Conservation (phyloP, 202 grass and related monocot species). For the Elaeis oleifera region DNA sequence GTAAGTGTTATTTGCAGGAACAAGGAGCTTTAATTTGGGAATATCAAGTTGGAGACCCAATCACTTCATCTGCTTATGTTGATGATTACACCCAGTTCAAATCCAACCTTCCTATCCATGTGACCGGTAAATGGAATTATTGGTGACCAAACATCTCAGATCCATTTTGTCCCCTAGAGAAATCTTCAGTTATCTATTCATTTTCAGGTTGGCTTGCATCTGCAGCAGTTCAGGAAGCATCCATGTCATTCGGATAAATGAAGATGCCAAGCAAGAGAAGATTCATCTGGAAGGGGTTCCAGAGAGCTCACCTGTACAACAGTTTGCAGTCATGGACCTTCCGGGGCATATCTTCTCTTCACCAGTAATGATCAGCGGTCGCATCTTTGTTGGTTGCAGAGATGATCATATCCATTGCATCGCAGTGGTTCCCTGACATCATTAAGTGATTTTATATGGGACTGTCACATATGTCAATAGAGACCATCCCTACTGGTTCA, state of each 20-base stretch:
- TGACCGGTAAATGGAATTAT: conserved; percentile 45
- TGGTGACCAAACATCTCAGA: not conserved
- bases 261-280: conserved; percentile 25
- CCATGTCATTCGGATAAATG: conserved; percentile 57
- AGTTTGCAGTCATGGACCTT: conserved; percentile 45
- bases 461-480: too few species aligned
- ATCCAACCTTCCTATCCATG: conserved; percentile 30
- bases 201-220: conserved; percentile 59
- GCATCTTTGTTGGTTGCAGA: conserved; percentile 84
- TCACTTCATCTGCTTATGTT: conserved; percentile 69
- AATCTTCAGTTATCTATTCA: not conserved
- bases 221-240: conserved; percentile 76
- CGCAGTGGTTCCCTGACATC: conserved; percentile 5
- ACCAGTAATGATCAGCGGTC: conserved; percentile 72
- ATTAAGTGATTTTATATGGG: too few species aligned
- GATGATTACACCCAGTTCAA: conserved; percentile 48
- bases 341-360: conserved; percentile 80
- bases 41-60: conserved; percentile 62
- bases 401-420: conserved; percentile 71
- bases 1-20: conserved; percentile 24
- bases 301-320: conserved; percentile 32
- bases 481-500: too few species aligned
- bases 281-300: conserved; percentile 8
- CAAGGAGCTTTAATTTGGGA: conserved; percentile 50
- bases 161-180: not conserved